Base-by-base conservation (phyloP, 805 yeast genomes). In the Candida sakaeoensis region DNA sequence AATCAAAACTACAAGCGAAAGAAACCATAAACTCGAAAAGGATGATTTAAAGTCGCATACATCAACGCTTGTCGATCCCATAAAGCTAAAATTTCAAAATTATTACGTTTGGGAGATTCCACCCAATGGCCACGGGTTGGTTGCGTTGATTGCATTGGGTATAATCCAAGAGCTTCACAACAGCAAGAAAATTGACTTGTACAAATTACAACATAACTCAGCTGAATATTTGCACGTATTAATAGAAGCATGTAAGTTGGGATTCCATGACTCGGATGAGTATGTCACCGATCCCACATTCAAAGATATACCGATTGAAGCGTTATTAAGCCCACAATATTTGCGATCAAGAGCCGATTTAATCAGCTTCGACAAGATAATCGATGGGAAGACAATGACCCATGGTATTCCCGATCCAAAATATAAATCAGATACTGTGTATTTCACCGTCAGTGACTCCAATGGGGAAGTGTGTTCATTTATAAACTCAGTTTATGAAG, bases 401-500 rank as follows among this genome's bases (percentile, higher is more conserved):
- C 71, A 69, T 42, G 81, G 80, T 8, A 65, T 83, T 15, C 83
- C 85, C 10, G 76, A 79, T 47, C 74, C 77, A 2, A 64, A 68
- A 50, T 68, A 72, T 52, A 71, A 69, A 51, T 80, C 88, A 1
- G 95, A 85, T 51, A 84, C 91, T 0, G 84, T 82, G 6, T 83
- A 82, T 52, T 75, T 80, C 51, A 65, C 83, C 0, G 86, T 72
- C 2, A 61, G 81, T 8, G 93, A 84, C 54, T 55, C 65, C 12
- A 73, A 79, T 29, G 88, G 91, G n/a, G 79, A 84, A 57, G 91
- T 89, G 3, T 82, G 87, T 50, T 82, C 91, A 5, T 85, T 85
- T 52, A 85, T 85, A 48, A 84, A 82, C 53, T 84, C 93, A 1
- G 77, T 85, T 3, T 85, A 77, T 54, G 74, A 74, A 43, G 67